Conservation (phyloP, 768 basidiomycete genomes). For the Tulasnella sp. region DNA sequence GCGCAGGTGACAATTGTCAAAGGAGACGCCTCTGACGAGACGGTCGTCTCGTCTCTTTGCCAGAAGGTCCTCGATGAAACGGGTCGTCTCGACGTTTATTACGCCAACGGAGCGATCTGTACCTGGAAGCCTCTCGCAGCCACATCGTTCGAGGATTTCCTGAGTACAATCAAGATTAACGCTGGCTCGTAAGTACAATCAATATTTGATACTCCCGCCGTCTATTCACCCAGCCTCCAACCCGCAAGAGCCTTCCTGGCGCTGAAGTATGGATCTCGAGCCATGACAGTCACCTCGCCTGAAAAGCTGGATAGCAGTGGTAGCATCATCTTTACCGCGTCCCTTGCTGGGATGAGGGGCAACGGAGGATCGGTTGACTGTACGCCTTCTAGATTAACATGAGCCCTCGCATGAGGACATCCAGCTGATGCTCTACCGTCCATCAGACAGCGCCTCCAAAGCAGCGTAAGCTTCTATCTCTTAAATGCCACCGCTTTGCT, state of each 20-base stretch:
- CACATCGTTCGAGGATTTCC: slow-evolving; percentile 61
- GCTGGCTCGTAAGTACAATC: slow-evolving; percentile 46
- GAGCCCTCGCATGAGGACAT: background rate
- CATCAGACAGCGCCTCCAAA: slow-evolving; percentile 82
- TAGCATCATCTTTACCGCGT: slow-evolving; percentile 26
- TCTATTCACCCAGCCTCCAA: background rate
- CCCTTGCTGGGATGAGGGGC: slow-evolving; percentile 70
- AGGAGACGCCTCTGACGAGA: slow-evolving; percentile 83
- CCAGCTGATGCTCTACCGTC: background rate
- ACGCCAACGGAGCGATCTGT: slow-evolving; percentile 75
- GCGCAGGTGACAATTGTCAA: slow-evolving; percentile 70
- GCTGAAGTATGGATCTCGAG: slow-evolving; percentile 75
- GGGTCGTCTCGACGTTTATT: slow-evolving; percentile 87
- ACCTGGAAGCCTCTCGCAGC: slow-evolving; percentile 46
- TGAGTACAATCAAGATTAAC: slow-evolving; percentile 75
- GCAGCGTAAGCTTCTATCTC: slow-evolving; percentile 60
- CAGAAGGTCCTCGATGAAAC: slow-evolving; percentile 71
- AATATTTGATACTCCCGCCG: slow-evolving; percentile 1
- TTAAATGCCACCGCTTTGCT: background rate
- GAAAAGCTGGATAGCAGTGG: slow-evolving; percentile 23
- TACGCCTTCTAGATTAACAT: slow-evolving; percentile 41
- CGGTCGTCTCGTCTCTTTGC: slow-evolving; percentile 62
- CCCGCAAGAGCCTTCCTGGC: slow-evolving; percentile 74
- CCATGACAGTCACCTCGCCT: slow-evolving; percentile 57
- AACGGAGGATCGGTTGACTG: slow-evolving; percentile 79